Conservation (phyloP, 176 grass and related monocot species). For the Triticum monococcum region DNA sequence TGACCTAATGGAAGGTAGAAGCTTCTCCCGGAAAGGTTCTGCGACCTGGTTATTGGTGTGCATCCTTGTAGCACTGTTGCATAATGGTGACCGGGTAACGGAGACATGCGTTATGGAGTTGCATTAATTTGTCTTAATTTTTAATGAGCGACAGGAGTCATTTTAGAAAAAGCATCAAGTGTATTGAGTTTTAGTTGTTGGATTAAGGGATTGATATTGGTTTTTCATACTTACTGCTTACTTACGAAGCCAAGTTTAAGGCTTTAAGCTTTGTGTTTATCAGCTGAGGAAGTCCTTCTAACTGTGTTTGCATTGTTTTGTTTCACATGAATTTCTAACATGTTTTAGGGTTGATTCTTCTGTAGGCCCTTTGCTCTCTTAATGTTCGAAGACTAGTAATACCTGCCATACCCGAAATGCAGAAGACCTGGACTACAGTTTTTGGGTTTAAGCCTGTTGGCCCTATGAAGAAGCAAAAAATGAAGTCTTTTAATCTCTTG, state of each 20-base stretch:
- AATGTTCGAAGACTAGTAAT: conserved; percentile 77
- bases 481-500: conserved; percentile 66
- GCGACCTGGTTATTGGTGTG: conserved; percentile 20
- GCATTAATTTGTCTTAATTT: conserved; percentile 5
- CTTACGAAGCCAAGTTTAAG: background rate
- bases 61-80: background rate
- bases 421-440: conserved; percentile 79
- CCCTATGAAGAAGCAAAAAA: conserved; percentile 52
- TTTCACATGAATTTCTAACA: conserved; percentile 23
- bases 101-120: conserved; percentile 6
- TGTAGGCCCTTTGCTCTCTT: conserved; percentile 72
- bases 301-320: background rate
- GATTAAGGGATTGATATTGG: background rate
- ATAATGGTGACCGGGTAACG: conserved; percentile 4
- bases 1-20: background rate
- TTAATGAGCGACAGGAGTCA: background rate
- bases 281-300: background rate
- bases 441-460: conserved; percentile 85
- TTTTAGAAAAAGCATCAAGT: background rate
- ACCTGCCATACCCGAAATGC: conserved; percentile 81
- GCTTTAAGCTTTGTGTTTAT: conserved; percentile 30
- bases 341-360: conserved; percentile 40
- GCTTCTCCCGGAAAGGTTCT: background rate
- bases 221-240: conserved; percentile 11
- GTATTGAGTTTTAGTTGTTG: conserved; percentile 10